Percentiles rank a stretch among this genome's conserved stretches.
phyloP scores from a whole-genome alignment of 2,329 filamentous ascomycete genomes.

The Alternaria sp. region DNA sequence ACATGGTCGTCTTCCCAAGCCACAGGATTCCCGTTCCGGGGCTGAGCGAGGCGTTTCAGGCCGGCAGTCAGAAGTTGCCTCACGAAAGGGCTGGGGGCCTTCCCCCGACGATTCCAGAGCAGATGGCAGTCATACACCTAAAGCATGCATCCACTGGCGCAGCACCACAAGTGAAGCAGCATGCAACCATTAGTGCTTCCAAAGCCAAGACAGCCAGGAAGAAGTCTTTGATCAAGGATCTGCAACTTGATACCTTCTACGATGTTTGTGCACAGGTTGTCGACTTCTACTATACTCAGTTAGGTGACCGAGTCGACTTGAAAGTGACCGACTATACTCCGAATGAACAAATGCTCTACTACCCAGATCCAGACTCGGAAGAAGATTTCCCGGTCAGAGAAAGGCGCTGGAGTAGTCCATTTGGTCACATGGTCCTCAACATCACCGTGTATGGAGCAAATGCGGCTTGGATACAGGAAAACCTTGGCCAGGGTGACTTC shows the following conservation, averaged over 20 bases:
- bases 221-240: constrained; percentile 67
- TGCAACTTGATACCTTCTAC: constrained; percentile 63
- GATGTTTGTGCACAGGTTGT: constrained; percentile 77
- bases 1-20: constrained; percentile 24
- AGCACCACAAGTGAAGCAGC: constrained; percentile 20
- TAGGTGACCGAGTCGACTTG: constrained; percentile 43
- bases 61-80: constrained; percentile 19
- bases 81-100: constrained; percentile 2
- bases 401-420: constrained; percentile 74
- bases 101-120: constrained; percentile 23
- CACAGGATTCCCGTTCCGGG: constrained; percentile 25
- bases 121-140: constrained; percentile 32
- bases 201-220: constrained; percentile 15
- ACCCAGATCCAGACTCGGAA: constrained; percentile 47
- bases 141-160: constrained; percentile 27
- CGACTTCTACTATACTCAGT: constrained; percentile 53
- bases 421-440: constrained; percentile 72
- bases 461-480: constrained; percentile 61
- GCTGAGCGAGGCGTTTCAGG: constrained; percentile 24
- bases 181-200: constrained; percentile 9
- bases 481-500: constrained; percentile 66
- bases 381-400: constrained; percentile 28
- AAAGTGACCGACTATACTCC: constrained; percentile 35
- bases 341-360: constrained; percentile 68
- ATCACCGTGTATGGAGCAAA: constrained; percentile 76